Base-by-base conservation (phyloP, 2,329 filamentous ascomycete genomes). In the Xylogone sp. region DNA sequence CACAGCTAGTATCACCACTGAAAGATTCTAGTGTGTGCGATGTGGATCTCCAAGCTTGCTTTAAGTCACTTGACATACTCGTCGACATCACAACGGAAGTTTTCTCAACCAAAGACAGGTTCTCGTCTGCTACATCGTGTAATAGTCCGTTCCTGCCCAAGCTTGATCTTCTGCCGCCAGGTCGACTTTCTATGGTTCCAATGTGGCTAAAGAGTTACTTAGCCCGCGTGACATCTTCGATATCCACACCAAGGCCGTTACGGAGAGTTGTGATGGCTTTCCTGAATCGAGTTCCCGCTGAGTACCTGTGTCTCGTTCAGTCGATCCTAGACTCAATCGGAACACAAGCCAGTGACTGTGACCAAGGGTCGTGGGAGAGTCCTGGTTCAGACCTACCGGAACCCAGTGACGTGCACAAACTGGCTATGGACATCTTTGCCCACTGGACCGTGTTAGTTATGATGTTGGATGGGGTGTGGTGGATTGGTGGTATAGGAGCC, bases 241-340 rank as follows among this genome's bases (percentile, higher is more conserved):
- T 64, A 50, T 51, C 57, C 10, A 58, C 64, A 5, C 68, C 67
- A 1, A 63, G 59, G 2, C 61, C 69, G 0, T 60, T 69, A 1
- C 63, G 71, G 6, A 60, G 72, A 2, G 67, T 60, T 0, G 65
- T 74, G 42, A 71, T 69, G 59, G 65, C 70, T 2, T 73, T 73
- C n/a, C 34, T 75, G 3, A 72, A 74, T 55, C 66, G 67, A 20
- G 67, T 65, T 0, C 68, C 70, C 0, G 51, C 55, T 1, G 54
- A 62, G 0, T 75, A 61, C 27, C 54, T 75, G 0, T 59, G 48
- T 1, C 52, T 73, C 1, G 61, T 75, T 2, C 68, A 71, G 43
- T 61, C 62, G 2, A 64, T 64, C 4, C 53, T 72, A 0, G 60
- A 61, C 39, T 47, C 2, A 21, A 39, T 39, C n/a, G 13, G 34